These are phyloP conservation scores for Cutaneotrichosporon sp. DNA, from an alignment of 1,284 basidiomycete genomes.

Conservation along the genomic window DNA sequence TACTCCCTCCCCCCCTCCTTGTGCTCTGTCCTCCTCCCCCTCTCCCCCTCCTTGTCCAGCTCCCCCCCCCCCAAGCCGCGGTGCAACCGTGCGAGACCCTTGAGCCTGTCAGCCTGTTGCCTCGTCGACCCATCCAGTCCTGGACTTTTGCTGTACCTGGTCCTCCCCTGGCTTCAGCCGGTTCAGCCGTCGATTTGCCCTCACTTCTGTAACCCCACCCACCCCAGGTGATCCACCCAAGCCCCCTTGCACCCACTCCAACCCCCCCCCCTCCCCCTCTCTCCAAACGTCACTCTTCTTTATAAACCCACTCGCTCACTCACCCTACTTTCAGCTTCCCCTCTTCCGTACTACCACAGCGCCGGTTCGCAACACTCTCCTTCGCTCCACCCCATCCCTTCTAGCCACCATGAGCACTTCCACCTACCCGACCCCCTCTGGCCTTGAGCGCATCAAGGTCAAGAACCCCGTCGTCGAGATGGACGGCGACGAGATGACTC, in stretches of 20 bases:
- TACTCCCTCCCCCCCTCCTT: neutral
- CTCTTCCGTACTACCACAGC: constrained; percentile 6
- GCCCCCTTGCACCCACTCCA: too few species aligned
- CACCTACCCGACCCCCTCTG: constrained; percentile 27
- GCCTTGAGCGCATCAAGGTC: constrained; percentile 60
- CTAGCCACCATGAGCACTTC: constrained; percentile 14
- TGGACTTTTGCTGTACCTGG: too few species aligned
- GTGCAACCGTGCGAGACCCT: too few species aligned
- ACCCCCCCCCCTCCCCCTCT: neutral
- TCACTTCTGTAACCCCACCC: neutral
- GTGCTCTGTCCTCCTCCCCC: too few species aligned
- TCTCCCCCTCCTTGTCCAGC: too few species aligned
- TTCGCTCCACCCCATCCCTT: constrained; percentile 10
- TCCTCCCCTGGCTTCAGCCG: too few species aligned
- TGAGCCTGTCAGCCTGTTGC: too few species aligned
- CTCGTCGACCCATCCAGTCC: too few species aligned
- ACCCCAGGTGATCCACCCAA: too few species aligned
- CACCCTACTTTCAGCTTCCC: constrained; percentile 2
- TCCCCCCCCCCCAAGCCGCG: too few species aligned
- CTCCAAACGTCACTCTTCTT: constrained; percentile 2
- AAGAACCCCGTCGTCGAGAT: constrained; percentile 92
- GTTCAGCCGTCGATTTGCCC: too few species aligned
- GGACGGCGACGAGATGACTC: constrained; percentile 95
- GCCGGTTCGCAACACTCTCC: constrained; percentile 5
- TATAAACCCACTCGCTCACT: constrained; percentile 12